These are phyloP conservation scores for Penicillium decumbens DNA, from an alignment of 2,329 filamentous ascomycete genomes.

Conservation along the genomic window DNA sequence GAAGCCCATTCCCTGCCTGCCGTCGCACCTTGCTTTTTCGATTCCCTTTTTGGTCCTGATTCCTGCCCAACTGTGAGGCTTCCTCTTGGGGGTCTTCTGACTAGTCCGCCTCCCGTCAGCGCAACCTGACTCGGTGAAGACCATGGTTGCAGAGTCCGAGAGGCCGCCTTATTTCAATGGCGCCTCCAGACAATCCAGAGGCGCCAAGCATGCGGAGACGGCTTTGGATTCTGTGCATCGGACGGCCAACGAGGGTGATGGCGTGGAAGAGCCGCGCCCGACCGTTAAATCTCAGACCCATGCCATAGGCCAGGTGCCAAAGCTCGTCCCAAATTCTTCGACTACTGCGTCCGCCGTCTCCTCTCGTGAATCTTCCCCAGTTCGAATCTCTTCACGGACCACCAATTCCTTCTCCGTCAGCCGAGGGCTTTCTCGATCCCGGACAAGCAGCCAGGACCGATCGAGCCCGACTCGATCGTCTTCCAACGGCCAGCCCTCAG, in stretches of 20 bases:
- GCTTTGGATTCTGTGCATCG: constrained; percentile 24
- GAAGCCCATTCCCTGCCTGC: constrained; percentile 14
- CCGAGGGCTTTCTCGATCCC: constrained; percentile 50
- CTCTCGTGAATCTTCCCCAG: constrained; percentile 49
- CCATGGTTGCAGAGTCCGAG: constrained; percentile 37
- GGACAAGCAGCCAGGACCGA: constrained; percentile 63
- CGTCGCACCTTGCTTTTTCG: constrained; percentile 19
- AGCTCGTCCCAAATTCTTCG: constrained; percentile 26
- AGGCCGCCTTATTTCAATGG: constrained; percentile 34
- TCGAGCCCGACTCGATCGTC: constrained; percentile 54
- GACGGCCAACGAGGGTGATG: constrained; percentile 29
- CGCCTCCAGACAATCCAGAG: constrained; percentile 29
- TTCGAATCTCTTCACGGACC: constrained; percentile 30
- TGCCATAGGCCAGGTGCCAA: constrained; percentile 33
- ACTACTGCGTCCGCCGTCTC: constrained; percentile 41
- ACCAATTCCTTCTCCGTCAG: constrained; percentile 31
- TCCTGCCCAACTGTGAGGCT: constrained; percentile 27
- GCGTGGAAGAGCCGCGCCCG: constrained; percentile 28
- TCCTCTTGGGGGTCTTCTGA: constrained; percentile 37
- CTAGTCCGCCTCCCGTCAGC: constrained; percentile 30
- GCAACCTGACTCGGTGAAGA: constrained; percentile 25
- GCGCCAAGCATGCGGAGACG: constrained; percentile 25
- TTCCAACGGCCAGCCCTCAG: constrained; percentile 39
- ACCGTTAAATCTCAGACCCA: constrained; percentile 26
- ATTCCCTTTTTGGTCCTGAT: constrained; percentile 18